Evolutionary conservation across 2,329 filamentous ascomycete species (phyloP), one percentile per base, ranked within the genome.

Genomic region (Diaporthe citrichinensis): DNA sequence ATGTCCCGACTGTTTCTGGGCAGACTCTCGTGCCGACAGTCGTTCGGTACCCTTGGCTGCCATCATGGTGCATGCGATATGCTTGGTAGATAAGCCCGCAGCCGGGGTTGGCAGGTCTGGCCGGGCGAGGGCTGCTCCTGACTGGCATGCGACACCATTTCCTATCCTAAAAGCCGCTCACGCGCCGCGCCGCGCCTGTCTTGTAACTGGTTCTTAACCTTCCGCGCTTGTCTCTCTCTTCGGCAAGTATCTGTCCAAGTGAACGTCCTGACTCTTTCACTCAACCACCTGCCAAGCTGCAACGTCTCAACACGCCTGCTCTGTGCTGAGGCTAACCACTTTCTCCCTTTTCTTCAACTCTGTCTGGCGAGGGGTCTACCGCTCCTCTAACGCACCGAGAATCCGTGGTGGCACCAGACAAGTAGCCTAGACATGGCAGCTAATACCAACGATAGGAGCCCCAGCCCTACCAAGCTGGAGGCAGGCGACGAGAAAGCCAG

Each of bases 371-470:
- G 58, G 71, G 34, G 71, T 73, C 31, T 25, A 25, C 58, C 71
- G 71, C 46, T 73, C 71, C 55, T 73, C 46, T 44, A 73, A 73
- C 31, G 59, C 31, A 55, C 71, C 55, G 46, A 73, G 46, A 65
- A 73, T 15, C 3, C 71, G 71, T 73, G 58, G 71, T 65, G 34
- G n/a, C 58, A 49, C 71, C 71, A 73, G 57, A 59, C 41, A 72
- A 55, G 17, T 23, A 34, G 8, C 14, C 5, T 4, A 65, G n/a
- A 25, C 31, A 65, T 65, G 58, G 20, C 71, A 65, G 58, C 31
- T 23, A 25, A 57, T 34, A 12, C 4, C 36, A 4, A 34, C 17
- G 49, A 65, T 1, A 31, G n/a, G 23, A 53, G 44, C 28, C 69
- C 31, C 57, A 72, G 71, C 49, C 58, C 71, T 3, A 17, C 71